Conservation (phyloP, 202 grass and related monocot genomes). For the Eragrostis tef region DNA sequence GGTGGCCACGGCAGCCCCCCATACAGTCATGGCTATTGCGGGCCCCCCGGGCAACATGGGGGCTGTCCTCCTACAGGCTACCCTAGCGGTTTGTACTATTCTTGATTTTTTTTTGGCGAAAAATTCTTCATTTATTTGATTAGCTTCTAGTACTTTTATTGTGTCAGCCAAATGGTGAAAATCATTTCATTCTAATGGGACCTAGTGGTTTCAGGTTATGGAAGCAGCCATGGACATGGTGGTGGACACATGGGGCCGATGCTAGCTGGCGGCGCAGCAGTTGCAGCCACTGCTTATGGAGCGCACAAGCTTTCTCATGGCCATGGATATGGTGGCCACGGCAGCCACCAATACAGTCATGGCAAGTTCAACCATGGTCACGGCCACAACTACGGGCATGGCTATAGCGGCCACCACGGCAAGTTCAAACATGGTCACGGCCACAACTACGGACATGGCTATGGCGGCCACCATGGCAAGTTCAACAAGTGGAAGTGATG, state of each 20-base stretch:
- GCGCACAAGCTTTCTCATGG: neutral
- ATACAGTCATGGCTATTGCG: conserved; percentile 46
- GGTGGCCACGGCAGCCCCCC: conserved; percentile 7
- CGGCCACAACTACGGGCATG: neutral
- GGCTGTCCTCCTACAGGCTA: conserved; percentile 49
- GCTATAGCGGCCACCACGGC: conserved; percentile 8
- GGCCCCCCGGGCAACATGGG: conserved; percentile 33
- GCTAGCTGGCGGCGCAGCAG: conserved; percentile 56
- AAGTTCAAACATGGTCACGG: conserved; percentile 40
- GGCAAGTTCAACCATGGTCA: conserved; percentile 11
- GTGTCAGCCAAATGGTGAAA: neutral
- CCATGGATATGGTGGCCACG: neutral
- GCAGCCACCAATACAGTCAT: conserved; percentile 26
- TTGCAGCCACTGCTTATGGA: conserved; percentile 26
- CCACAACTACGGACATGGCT: conserved; percentile 53
- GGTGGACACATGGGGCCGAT: conserved; percentile 46
- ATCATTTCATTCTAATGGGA: neutral
- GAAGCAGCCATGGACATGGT: conserved; percentile 34
- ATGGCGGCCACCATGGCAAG: no score
- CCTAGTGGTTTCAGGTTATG: conserved; percentile 43
- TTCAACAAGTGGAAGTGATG: conserved; percentile 95
- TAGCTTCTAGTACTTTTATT: neutral
- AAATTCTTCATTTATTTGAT: no score
- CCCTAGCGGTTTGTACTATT: conserved; percentile 47
- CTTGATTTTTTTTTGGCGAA: no score